Base-by-base conservation (phyloP, 2,329 filamentous ascomycete species). In the Diplodia seriata region DNA sequence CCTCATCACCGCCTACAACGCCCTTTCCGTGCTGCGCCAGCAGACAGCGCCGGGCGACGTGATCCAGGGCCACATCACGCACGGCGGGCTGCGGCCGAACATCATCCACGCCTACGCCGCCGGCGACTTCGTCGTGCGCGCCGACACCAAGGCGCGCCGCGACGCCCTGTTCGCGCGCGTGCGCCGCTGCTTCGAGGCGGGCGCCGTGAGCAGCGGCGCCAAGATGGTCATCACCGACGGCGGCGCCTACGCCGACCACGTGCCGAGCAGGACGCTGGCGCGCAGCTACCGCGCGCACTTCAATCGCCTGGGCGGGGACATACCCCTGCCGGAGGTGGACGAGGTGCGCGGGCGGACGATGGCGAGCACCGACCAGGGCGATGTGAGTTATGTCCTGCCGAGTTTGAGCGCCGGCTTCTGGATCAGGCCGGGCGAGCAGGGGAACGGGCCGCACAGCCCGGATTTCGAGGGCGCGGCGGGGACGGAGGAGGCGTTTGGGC, bases 351-450 rank as follows among this genome's bases (percentile, higher is more conserved):
- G 82, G 0, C 73, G 76, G 29, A 83, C 81, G n/a, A 81, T 79
- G 72, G 86, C 86, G 4, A 86, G 84, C 70, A 87, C 85, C 0
- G 87, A 89, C 72, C 85, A 88, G 76, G 87, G 87, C 0, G 82
- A 89, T 69, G 75, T 89, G 66, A 87, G 84, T 70, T 84, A 88
- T 71, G 84, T 80, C 1, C 81, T 88, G 79, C 87, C 86, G 49
- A 85, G 83, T 65, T 73, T 89, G 47, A 85, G 81, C 67, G 78
- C 81, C 0, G 82, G 82, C 7, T 88, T 87, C 72, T 79, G 80
- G 31, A 86, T 81, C 54, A 70, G 75, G 1, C 77, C 77, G 4
- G 78, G 78, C 1, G 68, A 69, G 31, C 70, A 75, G 59, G 70
- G 72, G 14, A 78, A 78, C 15, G 75, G 73, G 11, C 76, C 77